These are phyloP conservation scores for Candida montana DNA, from an alignment of 805 yeast species.

Conservation along the genomic window DNA sequence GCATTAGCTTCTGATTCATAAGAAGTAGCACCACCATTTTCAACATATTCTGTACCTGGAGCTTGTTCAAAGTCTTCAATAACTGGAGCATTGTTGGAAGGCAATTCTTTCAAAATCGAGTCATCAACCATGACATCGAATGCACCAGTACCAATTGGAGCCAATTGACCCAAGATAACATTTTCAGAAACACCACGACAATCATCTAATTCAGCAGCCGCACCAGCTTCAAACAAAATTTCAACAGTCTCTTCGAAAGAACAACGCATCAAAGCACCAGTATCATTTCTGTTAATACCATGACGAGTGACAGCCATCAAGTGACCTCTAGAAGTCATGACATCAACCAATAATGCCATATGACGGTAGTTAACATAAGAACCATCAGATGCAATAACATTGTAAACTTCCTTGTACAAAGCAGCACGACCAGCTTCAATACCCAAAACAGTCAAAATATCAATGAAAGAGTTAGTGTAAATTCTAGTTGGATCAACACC, in stretches of 20 bases:
- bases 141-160: constrained; percentile 98
- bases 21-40: constrained; percentile 78
- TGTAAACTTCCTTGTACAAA: constrained; percentile 86
- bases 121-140: constrained; percentile 96
- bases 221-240: constrained; percentile 95
- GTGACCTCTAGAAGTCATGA: constrained; percentile 98
- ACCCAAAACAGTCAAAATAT: constrained; percentile 90
- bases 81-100: constrained; percentile 31
- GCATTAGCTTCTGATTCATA: constrained; percentile 71
- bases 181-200: constrained; percentile 98
- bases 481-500: constrained; percentile 91
- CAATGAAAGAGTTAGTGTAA: constrained; percentile 95
- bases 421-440: constrained; percentile 98
- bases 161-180: constrained; percentile 95
- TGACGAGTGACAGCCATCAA: constrained; percentile 99
- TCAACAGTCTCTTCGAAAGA: constrained; percentile 99
- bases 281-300: constrained; percentile 97
- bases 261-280: constrained; percentile 99
- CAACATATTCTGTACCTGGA: constrained; percentile 34
- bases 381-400: constrained; percentile 99
- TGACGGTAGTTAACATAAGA: constrained; percentile 98
- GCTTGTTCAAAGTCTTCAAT: constrained; percentile 35
- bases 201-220: constrained; percentile 95
- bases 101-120: constrained; percentile 55
- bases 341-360: constrained; percentile 95